Evolutionary conservation across 345 rosid genomes (phyloP).

Genomic region (Brassica cretica): DNA sequence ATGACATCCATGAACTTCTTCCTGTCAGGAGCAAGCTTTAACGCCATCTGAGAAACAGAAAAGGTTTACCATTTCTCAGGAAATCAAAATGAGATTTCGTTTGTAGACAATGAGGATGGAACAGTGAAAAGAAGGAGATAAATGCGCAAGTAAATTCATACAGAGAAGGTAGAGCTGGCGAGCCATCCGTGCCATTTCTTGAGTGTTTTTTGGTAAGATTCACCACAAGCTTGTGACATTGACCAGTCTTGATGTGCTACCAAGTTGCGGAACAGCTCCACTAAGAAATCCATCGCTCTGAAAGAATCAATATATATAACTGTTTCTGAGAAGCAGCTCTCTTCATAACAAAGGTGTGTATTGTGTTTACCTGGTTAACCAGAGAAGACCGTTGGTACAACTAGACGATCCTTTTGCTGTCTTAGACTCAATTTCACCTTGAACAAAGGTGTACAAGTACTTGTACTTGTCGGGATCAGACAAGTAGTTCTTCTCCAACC

Average conservation of each 20-base stretch:
- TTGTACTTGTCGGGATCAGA: slow-evolving; percentile 64
- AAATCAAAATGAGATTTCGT: slow-evolving; percentile 7
- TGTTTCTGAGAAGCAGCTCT: slow-evolving; percentile 3
- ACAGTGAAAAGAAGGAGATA: not conserved
- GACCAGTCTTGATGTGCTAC: slow-evolving; percentile 82
- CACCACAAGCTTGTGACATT: slow-evolving; percentile 83
- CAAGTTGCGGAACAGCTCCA: slow-evolving; percentile 85
- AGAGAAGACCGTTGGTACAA: slow-evolving; percentile 94
- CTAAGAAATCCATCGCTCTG: slow-evolving; percentile 97
- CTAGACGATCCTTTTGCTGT: slow-evolving; percentile 84
- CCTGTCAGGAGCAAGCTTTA: slow-evolving; percentile 97
- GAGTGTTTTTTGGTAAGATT: slow-evolving; percentile 83
- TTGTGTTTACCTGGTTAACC: slow-evolving; percentile 74
- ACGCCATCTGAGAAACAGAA: slow-evolving; percentile 59
- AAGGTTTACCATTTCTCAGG: not conserved
- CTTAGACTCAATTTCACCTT: slow-evolving; percentile 76
- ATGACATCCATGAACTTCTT: slow-evolving; percentile 92
- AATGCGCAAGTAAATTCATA: slow-evolving; percentile 34
- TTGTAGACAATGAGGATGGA: no score
- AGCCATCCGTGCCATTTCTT: slow-evolving; percentile 96
- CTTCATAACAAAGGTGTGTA: not conserved
- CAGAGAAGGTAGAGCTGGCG: slow-evolving; percentile 89
- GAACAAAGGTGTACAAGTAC: slow-evolving; percentile 70
- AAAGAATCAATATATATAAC: slow-evolving; percentile 11
- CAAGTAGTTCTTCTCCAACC: slow-evolving; percentile 78